These are phyloP conservation scores for Gautieria morchelliformis DNA, from an alignment of 768 basidiomycete genomes.

Conservation along the genomic window DNA sequence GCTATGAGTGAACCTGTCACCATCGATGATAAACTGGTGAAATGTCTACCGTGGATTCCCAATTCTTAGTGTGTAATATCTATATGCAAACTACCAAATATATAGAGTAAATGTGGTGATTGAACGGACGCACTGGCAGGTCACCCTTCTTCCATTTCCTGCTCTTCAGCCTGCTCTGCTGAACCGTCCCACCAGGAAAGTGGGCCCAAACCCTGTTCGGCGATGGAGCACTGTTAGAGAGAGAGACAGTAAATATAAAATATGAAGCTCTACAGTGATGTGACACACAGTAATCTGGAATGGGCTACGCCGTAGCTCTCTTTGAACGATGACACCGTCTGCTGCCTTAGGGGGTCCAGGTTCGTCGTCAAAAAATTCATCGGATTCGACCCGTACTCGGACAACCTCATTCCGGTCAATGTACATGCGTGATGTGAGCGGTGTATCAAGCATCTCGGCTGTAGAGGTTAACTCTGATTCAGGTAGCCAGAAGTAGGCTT, in stretches of 20 bases:
- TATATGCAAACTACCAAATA: too few relatives aligned
- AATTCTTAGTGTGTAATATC: too few relatives aligned
- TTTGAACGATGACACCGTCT: conserved; percentile 53
- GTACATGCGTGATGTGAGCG: conserved; percentile 62
- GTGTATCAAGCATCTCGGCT: conserved; percentile 62
- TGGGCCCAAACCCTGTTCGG: conserved; percentile 75
- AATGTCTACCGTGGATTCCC: too few relatives aligned
- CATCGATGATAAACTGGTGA: too few relatives aligned
- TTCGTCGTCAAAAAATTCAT: conserved; percentile 80
- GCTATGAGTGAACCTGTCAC: too few relatives aligned
- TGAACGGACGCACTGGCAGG: too few relatives aligned
- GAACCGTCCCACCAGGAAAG: conserved; percentile 59
- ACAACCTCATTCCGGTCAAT: conserved; percentile 69
- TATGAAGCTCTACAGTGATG: neutral
- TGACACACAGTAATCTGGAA: conserved; percentile 60
- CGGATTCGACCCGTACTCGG: conserved; percentile 69
- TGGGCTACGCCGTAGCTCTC: conserved; percentile 43
- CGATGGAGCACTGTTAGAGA: conserved; percentile 57
- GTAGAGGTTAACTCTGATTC: conserved; percentile 30
- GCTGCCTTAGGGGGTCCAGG: conserved; percentile 72
- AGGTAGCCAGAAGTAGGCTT: conserved; percentile 77
- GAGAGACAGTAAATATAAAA: neutral
- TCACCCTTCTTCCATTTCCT: conserved; percentile 31
- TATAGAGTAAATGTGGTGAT: too few relatives aligned
- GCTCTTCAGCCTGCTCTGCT: conserved; percentile 22